These are phyloP conservation scores for Pyrenochaeta sp. DNA, from an alignment of 2,329 filamentous ascomycete species.

Conservation along the genomic window DNA sequence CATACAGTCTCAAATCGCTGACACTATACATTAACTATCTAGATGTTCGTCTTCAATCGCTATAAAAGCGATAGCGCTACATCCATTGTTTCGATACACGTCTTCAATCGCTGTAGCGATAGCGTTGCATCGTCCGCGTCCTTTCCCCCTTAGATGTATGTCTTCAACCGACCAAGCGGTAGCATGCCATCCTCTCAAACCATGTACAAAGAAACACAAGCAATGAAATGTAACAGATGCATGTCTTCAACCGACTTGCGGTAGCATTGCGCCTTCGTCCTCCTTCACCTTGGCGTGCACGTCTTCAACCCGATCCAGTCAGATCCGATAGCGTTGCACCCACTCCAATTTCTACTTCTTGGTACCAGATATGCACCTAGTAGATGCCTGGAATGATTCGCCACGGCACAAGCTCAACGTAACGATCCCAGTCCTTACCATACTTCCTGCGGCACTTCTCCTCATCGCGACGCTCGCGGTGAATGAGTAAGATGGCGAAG, in stretches of 20 bases:
- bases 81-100: conserved; percentile 6
- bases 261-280: conserved; percentile 31
- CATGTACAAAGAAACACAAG: too few relatives aligned
- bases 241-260: conserved; percentile 37
- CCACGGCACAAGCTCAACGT: conserved; percentile 82
- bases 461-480: conserved; percentile 87
- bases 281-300: conserved; percentile 17
- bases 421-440: conserved; percentile 89
- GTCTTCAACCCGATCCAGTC: conserved; percentile 34
- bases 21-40: background rate
- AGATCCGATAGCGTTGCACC: conserved; percentile 33
- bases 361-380: conserved; percentile 50
- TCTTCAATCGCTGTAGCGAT: conserved; percentile 27
- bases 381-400: conserved; percentile 88
- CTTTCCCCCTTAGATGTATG: background rate
- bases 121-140: conserved; percentile 23
- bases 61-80: background rate
- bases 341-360: conserved; percentile 13
- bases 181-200: too few relatives aligned
- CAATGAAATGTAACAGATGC: conserved; percentile 7
- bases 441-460: conserved; percentile 93
- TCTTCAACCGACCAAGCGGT: too few relatives aligned
- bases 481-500: conserved; percentile 85
- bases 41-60: background rate
- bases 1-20: too few relatives aligned